phyloP scores from a whole-genome alignment of 1,284 basidiomycete species.

The Tremellales sp. region DNA sequence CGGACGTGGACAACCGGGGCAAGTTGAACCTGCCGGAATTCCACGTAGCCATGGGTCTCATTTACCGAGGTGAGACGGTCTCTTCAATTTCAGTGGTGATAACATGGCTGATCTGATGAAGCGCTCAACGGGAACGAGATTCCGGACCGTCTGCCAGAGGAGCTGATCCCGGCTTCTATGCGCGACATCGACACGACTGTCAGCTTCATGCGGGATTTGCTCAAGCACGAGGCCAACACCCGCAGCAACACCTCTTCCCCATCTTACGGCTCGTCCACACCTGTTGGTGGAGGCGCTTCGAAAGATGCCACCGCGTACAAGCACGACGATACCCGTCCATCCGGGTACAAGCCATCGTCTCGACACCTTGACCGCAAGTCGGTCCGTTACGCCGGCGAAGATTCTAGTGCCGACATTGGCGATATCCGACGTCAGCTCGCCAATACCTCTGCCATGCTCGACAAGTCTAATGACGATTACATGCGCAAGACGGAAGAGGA shows the following conservation, averaged over 20 bases:
- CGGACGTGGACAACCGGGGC: conserved; percentile 84
- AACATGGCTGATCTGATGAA: conserved; percentile 36
- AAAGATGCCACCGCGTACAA: conserved; percentile 93
- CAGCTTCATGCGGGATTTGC: conserved; percentile 82
- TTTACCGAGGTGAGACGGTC: conserved; percentile 83
- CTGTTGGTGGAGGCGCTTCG: conserved; percentile 54
- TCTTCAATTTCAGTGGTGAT: not conserved
- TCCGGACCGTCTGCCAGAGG: conserved; percentile 78
- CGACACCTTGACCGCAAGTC: conserved; percentile 84
- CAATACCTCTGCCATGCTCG: conserved; percentile 76
- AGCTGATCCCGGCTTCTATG: conserved; percentile 89
- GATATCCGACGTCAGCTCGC: conserved; percentile 85
- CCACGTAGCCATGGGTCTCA: conserved; percentile 97
- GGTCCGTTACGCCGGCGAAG: conserved; percentile 70
- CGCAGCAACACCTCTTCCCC: conserved; percentile 53
- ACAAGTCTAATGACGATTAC: conserved; percentile 63
- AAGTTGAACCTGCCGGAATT: conserved; percentile 95
- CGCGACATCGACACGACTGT: conserved; percentile 88
- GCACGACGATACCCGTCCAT: conserved; percentile 62
- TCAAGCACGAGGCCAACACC: conserved; percentile 75
- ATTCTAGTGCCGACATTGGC: conserved; percentile 67
- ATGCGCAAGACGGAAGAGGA: conserved; percentile 67
- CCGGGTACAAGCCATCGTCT: conserved; percentile 75
- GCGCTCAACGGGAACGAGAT: conserved; percentile 89
- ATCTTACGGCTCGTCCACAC: conserved; percentile 55